Conservation (phyloP, 352 stramenopile species). For the Blastocystis sp. region DNA sequence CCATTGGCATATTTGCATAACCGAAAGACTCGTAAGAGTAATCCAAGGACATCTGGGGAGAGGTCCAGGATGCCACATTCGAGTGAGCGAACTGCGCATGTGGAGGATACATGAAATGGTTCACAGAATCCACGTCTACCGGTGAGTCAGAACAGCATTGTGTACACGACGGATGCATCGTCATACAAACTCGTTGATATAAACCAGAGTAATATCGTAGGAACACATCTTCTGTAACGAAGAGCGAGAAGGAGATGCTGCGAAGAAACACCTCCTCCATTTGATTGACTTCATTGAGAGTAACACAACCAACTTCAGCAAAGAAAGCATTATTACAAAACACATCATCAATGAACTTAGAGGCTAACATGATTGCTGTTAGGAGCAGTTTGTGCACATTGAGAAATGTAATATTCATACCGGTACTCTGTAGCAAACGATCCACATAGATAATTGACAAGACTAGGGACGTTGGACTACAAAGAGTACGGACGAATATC, state of each 20-base stretch:
- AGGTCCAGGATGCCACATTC: too few relatives aligned
- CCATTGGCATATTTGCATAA: not conserved
- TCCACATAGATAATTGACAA: constrained; percentile 12
- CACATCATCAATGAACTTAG: constrained; percentile 90
- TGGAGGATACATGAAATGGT: not conserved
- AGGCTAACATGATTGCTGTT: constrained; percentile 61
- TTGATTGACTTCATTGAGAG: constrained; percentile 82
- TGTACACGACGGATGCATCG: not conserved
- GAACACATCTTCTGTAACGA: not conserved
- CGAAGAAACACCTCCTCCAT: constrained; percentile 92
- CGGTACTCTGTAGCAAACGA: not conserved
- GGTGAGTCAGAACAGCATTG: not conserved
- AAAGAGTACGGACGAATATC: not conserved
- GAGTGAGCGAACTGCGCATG: too few relatives aligned
- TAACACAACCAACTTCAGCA: constrained; percentile 70
- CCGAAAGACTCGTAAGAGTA: not conserved
- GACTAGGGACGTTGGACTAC: constrained; percentile 12
- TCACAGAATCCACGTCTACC: not conserved
- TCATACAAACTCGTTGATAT: not conserved
- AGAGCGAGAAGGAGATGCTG: constrained; percentile 6
- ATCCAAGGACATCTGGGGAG: not conserved
- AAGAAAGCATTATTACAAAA: constrained; percentile 99
- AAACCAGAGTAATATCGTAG: not conserved
- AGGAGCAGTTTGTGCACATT: constrained; percentile 63
- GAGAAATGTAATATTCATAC: constrained; percentile 8